Conservation (phyloP, 202 grass and related monocot genomes). For the Dendrocalamus latiflorus region DNA sequence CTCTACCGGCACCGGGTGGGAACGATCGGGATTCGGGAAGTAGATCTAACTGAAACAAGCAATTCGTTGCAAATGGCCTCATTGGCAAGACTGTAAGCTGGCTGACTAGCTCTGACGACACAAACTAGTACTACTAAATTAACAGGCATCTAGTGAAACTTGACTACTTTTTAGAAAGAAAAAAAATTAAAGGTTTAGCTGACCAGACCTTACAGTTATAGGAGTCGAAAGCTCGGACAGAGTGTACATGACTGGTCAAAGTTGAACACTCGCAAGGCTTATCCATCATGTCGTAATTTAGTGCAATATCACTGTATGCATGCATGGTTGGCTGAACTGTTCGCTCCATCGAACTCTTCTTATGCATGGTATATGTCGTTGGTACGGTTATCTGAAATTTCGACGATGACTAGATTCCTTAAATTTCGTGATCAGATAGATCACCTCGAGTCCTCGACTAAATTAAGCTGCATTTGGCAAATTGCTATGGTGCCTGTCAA, state of each 20-base stretch:
- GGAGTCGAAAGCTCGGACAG: not conserved
- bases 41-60: not conserved
- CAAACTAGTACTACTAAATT: not conserved
- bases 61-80: not conserved
- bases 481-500: not conserved
- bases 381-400: not conserved
- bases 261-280: not conserved
- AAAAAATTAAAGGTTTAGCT: not conserved
- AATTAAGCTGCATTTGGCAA: not conserved
- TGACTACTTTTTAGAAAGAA: not conserved
- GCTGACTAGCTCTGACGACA: not conserved
- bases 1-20: not conserved
- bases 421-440: not conserved
- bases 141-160: not conserved
- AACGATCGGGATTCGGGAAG: not conserved
- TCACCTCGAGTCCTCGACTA: too few species aligned
- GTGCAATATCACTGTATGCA: not conserved
- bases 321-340: not conserved
- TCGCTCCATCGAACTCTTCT: not conserved
- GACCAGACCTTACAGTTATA: not conserved
- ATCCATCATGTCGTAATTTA: not conserved
- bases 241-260: not conserved
- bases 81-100: not conserved
- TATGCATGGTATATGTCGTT: not conserved
- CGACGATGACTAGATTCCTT: not conserved